These are phyloP conservation scores for Suillus discolor DNA, from an alignment of 768 basidiomycete genomes.

Conservation along the genomic window DNA sequence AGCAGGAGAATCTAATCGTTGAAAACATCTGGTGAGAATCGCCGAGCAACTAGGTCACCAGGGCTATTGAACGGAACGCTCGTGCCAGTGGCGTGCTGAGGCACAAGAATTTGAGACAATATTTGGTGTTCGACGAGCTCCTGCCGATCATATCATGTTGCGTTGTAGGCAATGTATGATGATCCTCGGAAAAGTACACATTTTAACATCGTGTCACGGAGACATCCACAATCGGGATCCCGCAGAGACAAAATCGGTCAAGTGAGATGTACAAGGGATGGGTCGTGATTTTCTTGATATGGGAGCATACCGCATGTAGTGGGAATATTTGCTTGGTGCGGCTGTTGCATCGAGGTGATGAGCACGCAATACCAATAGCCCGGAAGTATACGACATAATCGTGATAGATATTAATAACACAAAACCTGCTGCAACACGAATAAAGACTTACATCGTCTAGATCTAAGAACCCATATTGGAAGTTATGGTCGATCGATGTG, in stretches of 20 bases:
- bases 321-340: neutral
- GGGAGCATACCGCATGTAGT: neutral
- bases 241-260: neutral
- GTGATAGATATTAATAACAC: neutral
- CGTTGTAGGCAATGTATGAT: no score
- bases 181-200: slow-evolving; percentile 4
- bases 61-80: neutral
- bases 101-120: neutral
- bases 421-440: neutral
- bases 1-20: neutral
- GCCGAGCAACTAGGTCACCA: neutral
- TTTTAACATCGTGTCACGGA: neutral
- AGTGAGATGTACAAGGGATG: neutral
- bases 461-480: neutral
- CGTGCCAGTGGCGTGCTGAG: neutral
- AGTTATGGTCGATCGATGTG: neutral
- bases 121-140: neutral
- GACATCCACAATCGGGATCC: neutral
- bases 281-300: neutral
- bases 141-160: neutral
- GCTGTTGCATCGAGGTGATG: neutral
- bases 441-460: neutral
- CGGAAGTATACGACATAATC: neutral
- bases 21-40: neutral
- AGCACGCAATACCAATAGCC: neutral